These are phyloP conservation scores for Calcarisporium arbuscula DNA, from an alignment of 2,329 filamentous ascomycete species.

Conservation along the genomic window DNA sequence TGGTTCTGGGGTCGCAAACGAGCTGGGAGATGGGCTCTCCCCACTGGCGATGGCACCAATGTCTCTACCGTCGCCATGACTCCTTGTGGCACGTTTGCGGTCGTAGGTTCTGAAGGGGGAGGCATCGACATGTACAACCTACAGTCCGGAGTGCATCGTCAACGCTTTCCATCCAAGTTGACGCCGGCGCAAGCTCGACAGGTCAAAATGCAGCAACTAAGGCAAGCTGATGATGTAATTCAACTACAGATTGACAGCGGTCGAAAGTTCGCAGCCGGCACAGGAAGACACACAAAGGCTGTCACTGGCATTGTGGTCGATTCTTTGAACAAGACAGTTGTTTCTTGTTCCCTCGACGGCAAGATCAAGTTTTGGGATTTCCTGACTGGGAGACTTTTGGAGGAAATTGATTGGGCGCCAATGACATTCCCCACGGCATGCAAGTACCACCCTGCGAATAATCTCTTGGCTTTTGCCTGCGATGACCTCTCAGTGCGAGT, in stretches of 20 bases:
- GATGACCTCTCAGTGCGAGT: slow-evolving; percentile 84
- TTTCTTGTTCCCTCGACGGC: slow-evolving; percentile 85
- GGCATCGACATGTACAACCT: slow-evolving; percentile 94
- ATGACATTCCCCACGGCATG: slow-evolving; percentile 71
- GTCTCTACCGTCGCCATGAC: slow-evolving; percentile 85
- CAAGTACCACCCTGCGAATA: slow-evolving; percentile 74
- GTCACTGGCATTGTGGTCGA: slow-evolving; percentile 86
- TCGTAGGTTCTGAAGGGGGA: slow-evolving; percentile 78
- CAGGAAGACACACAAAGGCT: slow-evolving; percentile 71
- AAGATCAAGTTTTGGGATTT: slow-evolving; percentile 99
- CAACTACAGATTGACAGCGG: slow-evolving; percentile 43
- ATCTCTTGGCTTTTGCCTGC: slow-evolving; percentile 82
- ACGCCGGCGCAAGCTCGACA: slow-evolving; percentile 74
- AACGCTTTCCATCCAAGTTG: slow-evolving; percentile 75
- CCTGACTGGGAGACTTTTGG: slow-evolving; percentile 67
- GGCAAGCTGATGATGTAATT: slow-evolving; percentile 50
- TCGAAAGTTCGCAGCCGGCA: slow-evolving; percentile 39
- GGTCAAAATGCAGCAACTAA: slow-evolving; percentile 59
- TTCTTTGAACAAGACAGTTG: slow-evolving; percentile 76
- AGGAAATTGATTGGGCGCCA: slow-evolving; percentile 75
- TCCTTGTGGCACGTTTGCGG: slow-evolving; percentile 85
- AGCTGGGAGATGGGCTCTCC: slow-evolving; percentile 87
- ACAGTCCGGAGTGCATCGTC: slow-evolving; percentile 83
- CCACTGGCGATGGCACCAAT: slow-evolving; percentile 74
- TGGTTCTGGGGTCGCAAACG: slow-evolving; percentile 98